Base-by-base conservation (phyloP, 1,284 basidiomycete species). In the Ganoderma leucocontextum region DNA sequence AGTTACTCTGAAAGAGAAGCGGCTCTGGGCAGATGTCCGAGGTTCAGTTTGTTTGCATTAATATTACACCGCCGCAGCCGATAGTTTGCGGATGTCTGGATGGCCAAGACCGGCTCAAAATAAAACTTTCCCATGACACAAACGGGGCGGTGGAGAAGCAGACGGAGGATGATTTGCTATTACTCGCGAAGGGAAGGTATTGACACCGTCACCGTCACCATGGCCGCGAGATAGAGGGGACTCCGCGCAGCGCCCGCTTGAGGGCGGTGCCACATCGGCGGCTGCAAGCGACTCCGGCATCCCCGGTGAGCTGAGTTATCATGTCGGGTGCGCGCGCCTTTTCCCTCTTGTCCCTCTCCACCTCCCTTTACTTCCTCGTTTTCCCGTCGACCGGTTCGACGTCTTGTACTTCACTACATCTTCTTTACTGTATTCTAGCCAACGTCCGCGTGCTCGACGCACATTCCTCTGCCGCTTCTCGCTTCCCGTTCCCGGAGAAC, bases 371-470 rank as follows among this genome's bases (percentile, higher is more conserved):
- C 36, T 60, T 62, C 65, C 72, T 65, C 68, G 70, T 69, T 39
- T 69, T 70, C 68, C 71, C 70, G 79, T 78, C 75, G 78, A 75
- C 79, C 74, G 78, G 78, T 60, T 78, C 79, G 79, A 78, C 74
- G 65, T 65, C 65, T 72, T 71, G 70, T 71, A 65, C 61, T 63
- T 71, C 66, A 59, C 63, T 64, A 39, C 57, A 63, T 49, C 58
- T 70, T 59, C 63, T 71, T 72, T 66, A 71, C 66, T 70, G 69
- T 67, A 66, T 63, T 59, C 67, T 68, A 68, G 62, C 71, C 69
- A 58, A 60, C 64, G 60, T 65, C 69, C 67, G 67, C 71, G 68
- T 69, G 70, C 70, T 72, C 58, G 62, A 57, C 66, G 68, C 69
- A 68, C 71, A 62, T 67, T 64, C 66, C 9, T 22, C 47, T 25